Evolutionary conservation across 148 eudicot species (phyloP).

Genomic region (Pouteria glomerata): DNA sequence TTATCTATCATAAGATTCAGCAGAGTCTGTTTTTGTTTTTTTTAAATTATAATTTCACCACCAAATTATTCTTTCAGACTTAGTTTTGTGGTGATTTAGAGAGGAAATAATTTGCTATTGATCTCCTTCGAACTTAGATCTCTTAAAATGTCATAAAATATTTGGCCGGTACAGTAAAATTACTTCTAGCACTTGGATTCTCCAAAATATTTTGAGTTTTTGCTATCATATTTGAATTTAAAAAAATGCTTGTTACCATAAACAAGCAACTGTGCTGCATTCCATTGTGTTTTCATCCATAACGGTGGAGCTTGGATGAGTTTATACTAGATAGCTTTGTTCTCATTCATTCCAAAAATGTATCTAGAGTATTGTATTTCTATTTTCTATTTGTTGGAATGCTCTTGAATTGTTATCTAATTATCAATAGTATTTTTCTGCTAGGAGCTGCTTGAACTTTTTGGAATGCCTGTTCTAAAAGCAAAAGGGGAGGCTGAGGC

Average conservation of each 20-base stretch:
- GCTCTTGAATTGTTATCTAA: neutral
- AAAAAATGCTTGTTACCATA: neutral
- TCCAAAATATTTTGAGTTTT: neutral
- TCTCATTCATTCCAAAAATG: neutral
- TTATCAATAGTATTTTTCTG: constrained; percentile 3
- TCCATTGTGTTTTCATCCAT: neutral
- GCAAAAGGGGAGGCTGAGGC: constrained; percentile 92
- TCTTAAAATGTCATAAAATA: neutral
- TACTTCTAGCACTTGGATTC: neutral
- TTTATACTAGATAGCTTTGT: neutral
- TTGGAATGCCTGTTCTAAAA: constrained; percentile 83
- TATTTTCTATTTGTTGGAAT: no score
- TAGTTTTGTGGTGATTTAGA: neutral
- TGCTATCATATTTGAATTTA: neutral
- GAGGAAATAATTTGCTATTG: neutral
- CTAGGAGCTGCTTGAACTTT: constrained; percentile 79
- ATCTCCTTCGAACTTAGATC: neutral
- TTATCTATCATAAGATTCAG: neutral
- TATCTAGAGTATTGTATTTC: neutral
- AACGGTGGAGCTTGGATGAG: neutral
- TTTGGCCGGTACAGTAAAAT: neutral
- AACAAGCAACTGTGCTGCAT: neutral
- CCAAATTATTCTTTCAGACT: neutral
- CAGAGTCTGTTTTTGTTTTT: neutral
- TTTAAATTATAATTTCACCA: neutral